These are phyloP conservation scores for Yarrowia sp. DNA, from an alignment of 805 yeast genomes.

Conservation along the genomic window DNA sequence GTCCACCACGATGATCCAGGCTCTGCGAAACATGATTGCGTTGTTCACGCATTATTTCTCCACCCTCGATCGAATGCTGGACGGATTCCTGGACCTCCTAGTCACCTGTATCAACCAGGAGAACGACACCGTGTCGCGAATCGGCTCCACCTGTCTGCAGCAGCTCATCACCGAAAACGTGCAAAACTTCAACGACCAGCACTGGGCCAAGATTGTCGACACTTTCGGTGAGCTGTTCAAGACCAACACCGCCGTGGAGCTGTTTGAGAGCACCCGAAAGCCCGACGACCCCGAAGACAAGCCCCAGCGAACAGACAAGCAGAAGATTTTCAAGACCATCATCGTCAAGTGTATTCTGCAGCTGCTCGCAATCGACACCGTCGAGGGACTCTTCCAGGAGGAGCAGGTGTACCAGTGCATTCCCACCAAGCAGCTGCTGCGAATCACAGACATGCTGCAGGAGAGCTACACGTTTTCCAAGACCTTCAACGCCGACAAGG, in stretches of 20 bases:
- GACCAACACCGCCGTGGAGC: constrained; percentile 83
- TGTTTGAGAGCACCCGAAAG: constrained; percentile 56
- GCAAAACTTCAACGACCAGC: constrained; percentile 62
- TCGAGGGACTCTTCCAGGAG: constrained; percentile 75
- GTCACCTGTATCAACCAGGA: constrained; percentile 94
- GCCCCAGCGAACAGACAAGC: constrained; percentile 48
- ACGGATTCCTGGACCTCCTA: constrained; percentile 77
- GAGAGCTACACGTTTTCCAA: constrained; percentile 82
- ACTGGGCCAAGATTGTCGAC: constrained; percentile 76
- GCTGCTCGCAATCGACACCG: constrained; percentile 82
- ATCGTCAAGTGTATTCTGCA: constrained; percentile 94
- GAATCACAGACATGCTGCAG: constrained; percentile 65
- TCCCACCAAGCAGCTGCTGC: constrained; percentile 69
- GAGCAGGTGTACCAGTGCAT: constrained; percentile 71
- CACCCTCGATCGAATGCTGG: constrained; percentile 73
- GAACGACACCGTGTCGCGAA: constrained; percentile 93
- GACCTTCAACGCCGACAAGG: constrained; percentile 86
- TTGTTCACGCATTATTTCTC: constrained; percentile 84
- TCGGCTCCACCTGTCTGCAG: constrained; percentile 88
- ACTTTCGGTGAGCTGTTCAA: constrained; percentile 76
- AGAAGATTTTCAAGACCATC: constrained; percentile 67
- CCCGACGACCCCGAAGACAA: constrained; percentile 40
- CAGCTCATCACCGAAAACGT: constrained; percentile 80
- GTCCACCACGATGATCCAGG: constrained; percentile 95
- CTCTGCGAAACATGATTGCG: constrained; percentile 84